Percentiles rank a stretch among this genome's conserved stretches.
These are phyloP conservation scores for Hemerocallis citrina DNA, from an alignment of 106 monocot genomes.

Conservation along the genomic window DNA sequence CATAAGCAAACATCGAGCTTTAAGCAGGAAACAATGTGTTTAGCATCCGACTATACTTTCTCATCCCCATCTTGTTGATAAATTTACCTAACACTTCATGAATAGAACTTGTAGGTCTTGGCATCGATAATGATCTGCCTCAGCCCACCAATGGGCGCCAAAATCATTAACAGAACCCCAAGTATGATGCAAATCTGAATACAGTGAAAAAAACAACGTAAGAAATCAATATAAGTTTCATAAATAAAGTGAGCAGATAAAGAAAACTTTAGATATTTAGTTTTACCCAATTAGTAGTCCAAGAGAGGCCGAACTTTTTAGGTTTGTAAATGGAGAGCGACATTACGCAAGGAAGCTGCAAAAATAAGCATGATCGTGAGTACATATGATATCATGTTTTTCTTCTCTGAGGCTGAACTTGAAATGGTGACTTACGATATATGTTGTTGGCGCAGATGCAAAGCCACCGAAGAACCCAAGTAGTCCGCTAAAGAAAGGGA, in stretches of 20 bases:
- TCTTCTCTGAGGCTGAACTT: background rate
- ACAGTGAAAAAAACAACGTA: background rate
- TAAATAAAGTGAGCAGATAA: background rate
- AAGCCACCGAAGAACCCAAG: conserved; percentile 63
- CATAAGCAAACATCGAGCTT: no score
- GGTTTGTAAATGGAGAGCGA: conserved; percentile 68
- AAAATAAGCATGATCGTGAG: background rate
- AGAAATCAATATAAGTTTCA: background rate
- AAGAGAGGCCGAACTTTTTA: conserved; percentile 50
- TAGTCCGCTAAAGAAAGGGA: conserved; percentile 53
- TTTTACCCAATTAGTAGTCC: conserved; percentile 62
- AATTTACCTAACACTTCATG: conserved; percentile 7
- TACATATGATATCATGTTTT: background rate
- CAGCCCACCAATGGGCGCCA: conserved; percentile 31
- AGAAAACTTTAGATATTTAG: background rate
- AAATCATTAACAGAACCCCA: conserved; percentile 24
- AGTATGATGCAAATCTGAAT: conserved; percentile 34
- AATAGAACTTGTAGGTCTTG: conserved; percentile 35
- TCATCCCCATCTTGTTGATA: no score
- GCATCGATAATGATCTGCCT: conserved; percentile 27
- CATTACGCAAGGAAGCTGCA: conserved; percentile 73
- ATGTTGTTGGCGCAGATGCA: conserved; percentile 54
- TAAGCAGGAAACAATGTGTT: no score
- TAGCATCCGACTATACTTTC: no score
- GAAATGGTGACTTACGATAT: conserved; percentile 54